Conservation (phyloP, 495 filamentous ascomycete genomes). For the Daldinia loculata region DNA sequence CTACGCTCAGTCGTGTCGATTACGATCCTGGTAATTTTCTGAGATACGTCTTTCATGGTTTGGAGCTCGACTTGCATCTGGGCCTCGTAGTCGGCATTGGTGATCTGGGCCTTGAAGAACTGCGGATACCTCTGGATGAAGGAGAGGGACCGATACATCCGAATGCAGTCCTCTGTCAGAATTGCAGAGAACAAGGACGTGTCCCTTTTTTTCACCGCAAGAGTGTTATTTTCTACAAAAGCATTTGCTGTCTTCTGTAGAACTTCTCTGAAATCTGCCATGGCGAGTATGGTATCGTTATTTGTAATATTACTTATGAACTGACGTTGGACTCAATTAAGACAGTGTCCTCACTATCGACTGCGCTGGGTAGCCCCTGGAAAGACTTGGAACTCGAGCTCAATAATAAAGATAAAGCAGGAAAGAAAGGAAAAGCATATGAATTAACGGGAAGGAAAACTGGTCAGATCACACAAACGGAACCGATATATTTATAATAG, state of each 20-base stretch:
- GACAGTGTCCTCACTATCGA: too few species aligned
- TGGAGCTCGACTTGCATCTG: slow-evolving; percentile 25
- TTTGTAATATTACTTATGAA: not conserved
- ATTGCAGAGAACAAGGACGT: not conserved
- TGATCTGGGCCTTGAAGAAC: slow-evolving; percentile 23
- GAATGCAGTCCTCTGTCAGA: not conserved
- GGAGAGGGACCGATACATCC: not conserved
- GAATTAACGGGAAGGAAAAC: too few species aligned
- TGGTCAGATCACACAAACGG: not conserved
- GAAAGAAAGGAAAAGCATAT: not conserved
- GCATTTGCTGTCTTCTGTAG: not conserved
- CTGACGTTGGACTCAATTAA: not conserved
- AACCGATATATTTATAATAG: not conserved
- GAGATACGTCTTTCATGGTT: slow-evolving; percentile 13
- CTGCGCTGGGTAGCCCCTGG: not conserved
- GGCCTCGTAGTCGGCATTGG: slow-evolving; percentile 29
- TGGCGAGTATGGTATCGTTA: not conserved
- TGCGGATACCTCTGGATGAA: slow-evolving; percentile 20
- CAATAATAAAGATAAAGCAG: not conserved
- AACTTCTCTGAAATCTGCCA: not conserved
- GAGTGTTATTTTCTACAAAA: not conserved
- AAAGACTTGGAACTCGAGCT: not conserved
- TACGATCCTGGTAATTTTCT: not conserved
- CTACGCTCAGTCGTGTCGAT: not conserved
- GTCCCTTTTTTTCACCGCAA: not conserved